A percentile compares a stretch with the other conserved stretches of the same genome.
These are phyloP conservation scores for Pascua sp. DNA, from an alignment of 1,284 basidiomycete genomes.

Conservation along the genomic window DNA sequence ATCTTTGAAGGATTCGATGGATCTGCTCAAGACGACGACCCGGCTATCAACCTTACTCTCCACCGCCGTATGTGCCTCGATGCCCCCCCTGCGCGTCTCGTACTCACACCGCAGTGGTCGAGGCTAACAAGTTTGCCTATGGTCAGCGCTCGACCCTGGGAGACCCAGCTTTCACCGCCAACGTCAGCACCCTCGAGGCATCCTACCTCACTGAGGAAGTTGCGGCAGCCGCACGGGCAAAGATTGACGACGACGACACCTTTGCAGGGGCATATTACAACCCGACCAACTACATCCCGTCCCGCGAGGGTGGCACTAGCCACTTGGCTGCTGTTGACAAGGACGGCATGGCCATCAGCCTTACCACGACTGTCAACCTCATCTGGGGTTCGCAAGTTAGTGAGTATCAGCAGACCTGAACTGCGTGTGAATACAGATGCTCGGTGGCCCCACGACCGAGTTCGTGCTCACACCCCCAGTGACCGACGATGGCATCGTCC, in stretches of 20 bases:
- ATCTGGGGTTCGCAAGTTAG: conserved; percentile 44
- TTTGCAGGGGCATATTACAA: conserved; percentile 42
- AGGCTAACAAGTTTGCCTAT: conserved; percentile 53
- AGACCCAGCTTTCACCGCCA: conserved; percentile 49
- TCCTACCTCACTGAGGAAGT: conserved; percentile 36
- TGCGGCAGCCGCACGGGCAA: conserved; percentile 30
- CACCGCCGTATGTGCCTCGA: conserved; percentile 40
- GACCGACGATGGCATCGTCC: conserved; percentile 31
- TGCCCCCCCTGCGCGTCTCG: conserved; percentile 23
- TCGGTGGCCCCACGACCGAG: too few relatives aligned
- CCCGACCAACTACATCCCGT: conserved; percentile 36
- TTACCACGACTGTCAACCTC: conserved; percentile 52
- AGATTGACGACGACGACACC: conserved; percentile 36
- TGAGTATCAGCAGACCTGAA: conserved; percentile 9
- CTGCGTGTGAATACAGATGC: conserved; percentile 16
- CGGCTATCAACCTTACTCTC: conserved; percentile 33
- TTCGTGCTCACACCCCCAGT: conserved; percentile 8
- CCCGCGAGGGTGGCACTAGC: conserved; percentile 47
- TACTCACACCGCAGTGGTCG: conserved; percentile 52
- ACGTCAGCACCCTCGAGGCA: conserved; percentile 44
- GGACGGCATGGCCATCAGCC: conserved; percentile 45
- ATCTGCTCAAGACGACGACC: conserved; percentile 16
- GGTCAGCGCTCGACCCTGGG: conserved; percentile 48
- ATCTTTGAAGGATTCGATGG: conserved; percentile 35
- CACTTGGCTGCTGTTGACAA: conserved; percentile 47